Conservation (phyloP, 371 early-diverging fungal species). For the Apophysomyces elegans region DNA sequence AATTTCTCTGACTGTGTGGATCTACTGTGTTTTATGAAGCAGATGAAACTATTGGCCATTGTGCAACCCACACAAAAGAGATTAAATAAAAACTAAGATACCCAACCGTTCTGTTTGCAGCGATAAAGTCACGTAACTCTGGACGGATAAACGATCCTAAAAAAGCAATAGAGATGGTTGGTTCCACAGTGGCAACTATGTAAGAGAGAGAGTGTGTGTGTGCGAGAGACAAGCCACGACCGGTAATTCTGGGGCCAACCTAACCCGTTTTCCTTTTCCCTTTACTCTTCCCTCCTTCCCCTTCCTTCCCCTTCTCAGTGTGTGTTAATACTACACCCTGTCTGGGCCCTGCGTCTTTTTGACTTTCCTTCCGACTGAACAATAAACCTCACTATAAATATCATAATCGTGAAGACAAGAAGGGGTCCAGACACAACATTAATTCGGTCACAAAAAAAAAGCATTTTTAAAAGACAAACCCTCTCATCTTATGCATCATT, state of each 20-base stretch:
- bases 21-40: background rate
- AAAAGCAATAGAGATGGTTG: background rate
- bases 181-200: conserved; percentile 3
- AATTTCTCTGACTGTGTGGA: background rate
- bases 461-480: background rate
- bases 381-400: conserved; percentile 3
- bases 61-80: conserved; percentile 7
- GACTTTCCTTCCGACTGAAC: conserved; percentile 1
- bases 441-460: background rate
- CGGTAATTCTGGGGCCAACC: background rate
- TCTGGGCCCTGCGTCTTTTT: conserved; percentile 8
- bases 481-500: background rate
- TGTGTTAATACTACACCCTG: background rate
- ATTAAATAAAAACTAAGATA: background rate
- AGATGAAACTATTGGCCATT: conserved; percentile 3
- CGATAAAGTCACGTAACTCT: too few species aligned
- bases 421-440: background rate
- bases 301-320: background rate
- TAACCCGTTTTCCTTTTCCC: background rate
- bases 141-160: background rate
- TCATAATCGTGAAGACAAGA: background rate
- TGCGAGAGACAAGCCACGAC: background rate
- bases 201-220: background rate
- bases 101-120: too few species aligned
- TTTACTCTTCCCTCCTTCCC: background rate